Evolutionary conservation across 768 basidiomycete genomes (phyloP).

Genomic region (Lactarius hatsudake): DNA sequence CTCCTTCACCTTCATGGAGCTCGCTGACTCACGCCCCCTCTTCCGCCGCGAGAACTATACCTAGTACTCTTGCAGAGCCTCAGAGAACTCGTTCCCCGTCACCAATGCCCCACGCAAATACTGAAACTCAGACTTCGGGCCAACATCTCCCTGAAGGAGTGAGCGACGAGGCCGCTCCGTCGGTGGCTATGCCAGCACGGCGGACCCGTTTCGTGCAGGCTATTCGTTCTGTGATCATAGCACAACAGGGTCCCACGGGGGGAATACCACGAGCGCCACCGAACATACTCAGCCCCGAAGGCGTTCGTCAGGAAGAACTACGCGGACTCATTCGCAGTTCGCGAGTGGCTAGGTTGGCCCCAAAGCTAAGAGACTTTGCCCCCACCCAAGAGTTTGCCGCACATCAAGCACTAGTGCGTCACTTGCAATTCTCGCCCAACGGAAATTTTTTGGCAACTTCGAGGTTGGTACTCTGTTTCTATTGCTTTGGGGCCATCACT

Average conservation of each 20-base stretch:
- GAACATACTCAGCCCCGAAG: conserved; percentile 28
- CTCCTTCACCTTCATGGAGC: conserved; percentile 18
- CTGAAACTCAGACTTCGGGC: not conserved
- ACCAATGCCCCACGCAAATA: not conserved
- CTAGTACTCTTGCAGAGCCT: not conserved
- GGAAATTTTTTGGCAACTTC: conserved; percentile 73
- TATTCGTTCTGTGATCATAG: conserved; percentile 50
- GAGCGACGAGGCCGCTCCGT: conserved; percentile 19
- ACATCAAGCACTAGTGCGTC: conserved; percentile 65
- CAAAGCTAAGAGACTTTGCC: conserved; percentile 52
- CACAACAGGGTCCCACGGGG: conserved; percentile 33
- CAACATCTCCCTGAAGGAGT: conserved; percentile 6
- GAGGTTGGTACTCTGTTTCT: conserved; percentile 40
- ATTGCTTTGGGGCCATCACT: conserved; percentile 3
- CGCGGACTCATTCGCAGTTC: conserved; percentile 43
- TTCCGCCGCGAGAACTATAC: conserved; percentile 2
- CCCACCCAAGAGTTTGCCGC: conserved; percentile 59
- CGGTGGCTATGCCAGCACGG: conserved; percentile 26
- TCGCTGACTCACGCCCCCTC: conserved; percentile 16
- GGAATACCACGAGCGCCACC: conserved; percentile 31
- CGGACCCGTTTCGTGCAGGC: conserved; percentile 42
- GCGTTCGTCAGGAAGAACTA: conserved; percentile 26
- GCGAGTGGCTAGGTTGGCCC: conserved; percentile 50
- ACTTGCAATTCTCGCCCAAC: conserved; percentile 75
- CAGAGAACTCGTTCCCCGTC: conserved; percentile 16